A percentile compares a stretch with the other conserved stretches of the same genome.
Conservation (phyloP, 2,329 filamentous ascomycete species). For the Periconia digitata region DNA sequence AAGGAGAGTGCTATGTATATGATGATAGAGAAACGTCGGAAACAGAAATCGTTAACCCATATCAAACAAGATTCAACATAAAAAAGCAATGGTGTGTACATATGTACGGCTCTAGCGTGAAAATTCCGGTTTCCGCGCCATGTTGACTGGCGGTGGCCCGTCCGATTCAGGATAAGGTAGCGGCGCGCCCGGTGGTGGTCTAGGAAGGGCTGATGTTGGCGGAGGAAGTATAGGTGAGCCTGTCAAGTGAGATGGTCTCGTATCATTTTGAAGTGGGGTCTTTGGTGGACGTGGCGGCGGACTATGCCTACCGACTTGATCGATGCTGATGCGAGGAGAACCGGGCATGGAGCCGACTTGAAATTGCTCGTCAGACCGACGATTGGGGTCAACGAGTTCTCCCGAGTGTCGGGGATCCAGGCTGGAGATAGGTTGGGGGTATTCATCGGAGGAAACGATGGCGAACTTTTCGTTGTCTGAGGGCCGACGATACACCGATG, state of each 20-base stretch:
- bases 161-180: constrained; percentile 82
- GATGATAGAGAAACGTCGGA: neutral
- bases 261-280: constrained; percentile 39
- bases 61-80: neutral
- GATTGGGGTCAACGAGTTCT: constrained; percentile 64
- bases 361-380: constrained; percentile 37
- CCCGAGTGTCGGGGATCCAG: constrained; percentile 48
- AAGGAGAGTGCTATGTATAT: neutral
- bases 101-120: neutral
- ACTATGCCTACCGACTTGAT: constrained; percentile 18
- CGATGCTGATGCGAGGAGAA: constrained; percentile 30
- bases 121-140: constrained; percentile 79
- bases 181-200: constrained; percentile 39
- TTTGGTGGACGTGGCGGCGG: constrained; percentile 45
- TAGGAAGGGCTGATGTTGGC: constrained; percentile 22
- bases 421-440: constrained; percentile 52
- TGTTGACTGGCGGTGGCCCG: constrained; percentile 79
- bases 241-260: constrained; percentile 14
- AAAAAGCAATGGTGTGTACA: too few relatives aligned
- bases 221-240: constrained; percentile 31
- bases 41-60: neutral
- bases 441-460: constrained; percentile 58
- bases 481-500: constrained; percentile 28
- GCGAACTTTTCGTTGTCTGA: constrained; percentile 55
- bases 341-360: constrained; percentile 21